Percentiles rank a stretch among this genome's conserved stretches.
These are phyloP conservation scores for Fusarium equiseti DNA, from an alignment of 2,329 filamentous ascomycete species.

Conservation along the genomic window DNA sequence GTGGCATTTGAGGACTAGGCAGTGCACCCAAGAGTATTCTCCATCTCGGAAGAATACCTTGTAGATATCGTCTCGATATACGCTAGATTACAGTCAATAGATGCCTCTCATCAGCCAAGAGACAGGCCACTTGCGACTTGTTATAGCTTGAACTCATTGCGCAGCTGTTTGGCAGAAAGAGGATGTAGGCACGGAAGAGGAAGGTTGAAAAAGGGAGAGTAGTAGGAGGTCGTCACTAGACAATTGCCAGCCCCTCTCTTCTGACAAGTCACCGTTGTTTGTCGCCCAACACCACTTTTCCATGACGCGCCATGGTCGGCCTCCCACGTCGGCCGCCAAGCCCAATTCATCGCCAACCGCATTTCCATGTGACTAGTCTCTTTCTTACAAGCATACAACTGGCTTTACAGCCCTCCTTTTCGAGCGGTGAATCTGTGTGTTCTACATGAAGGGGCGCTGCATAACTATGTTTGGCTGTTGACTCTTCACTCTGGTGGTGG, in stretches of 20 bases:
- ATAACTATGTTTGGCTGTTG: no score
- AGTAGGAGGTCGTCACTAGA: no score
- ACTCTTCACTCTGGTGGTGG: no score
- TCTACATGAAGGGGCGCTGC: fast-evolving
- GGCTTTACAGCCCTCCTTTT: fast-evolving
- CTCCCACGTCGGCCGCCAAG: not conserved
- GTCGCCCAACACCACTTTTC: not conserved
- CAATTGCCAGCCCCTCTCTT: no score
- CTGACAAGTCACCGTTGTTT: no score
- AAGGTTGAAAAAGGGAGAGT: no score
- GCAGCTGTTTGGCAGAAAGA: fast-evolving
- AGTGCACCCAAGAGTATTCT: not conserved
- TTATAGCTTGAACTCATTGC: no score
- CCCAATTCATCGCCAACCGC: no score
- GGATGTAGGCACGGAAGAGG: fast-evolving
- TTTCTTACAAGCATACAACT: no score
- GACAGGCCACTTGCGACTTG: not conserved
- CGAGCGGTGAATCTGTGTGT: no score
- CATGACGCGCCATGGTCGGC: not conserved
- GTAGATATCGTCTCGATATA: not conserved
- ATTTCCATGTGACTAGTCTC: no score
- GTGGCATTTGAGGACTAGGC: not conserved
- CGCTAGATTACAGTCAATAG: fast-evolving
- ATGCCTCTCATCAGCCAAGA: no score
- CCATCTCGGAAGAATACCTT: not conserved